A percentile compares a stretch with the other conserved stretches of the same genome.
phyloP scores from a whole-genome alignment of 2,329 filamentous ascomycete genomes.

The Pyricularia pennisetigena region DNA sequence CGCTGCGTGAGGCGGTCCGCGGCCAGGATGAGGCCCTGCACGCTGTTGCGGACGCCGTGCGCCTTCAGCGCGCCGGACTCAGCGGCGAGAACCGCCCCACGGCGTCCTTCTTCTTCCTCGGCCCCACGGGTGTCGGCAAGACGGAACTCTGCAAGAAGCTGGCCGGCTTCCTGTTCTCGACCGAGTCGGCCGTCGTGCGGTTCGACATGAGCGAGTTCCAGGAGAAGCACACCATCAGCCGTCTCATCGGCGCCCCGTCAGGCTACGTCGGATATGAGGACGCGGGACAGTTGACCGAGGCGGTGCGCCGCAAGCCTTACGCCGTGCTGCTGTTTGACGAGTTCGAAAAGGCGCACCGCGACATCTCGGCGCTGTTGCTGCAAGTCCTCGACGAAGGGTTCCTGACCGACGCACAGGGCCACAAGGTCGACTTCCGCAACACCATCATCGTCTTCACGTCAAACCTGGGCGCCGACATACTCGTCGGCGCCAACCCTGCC shows the following conservation, averaged over 20 bases:
- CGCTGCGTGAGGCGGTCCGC: conserved; percentile 69
- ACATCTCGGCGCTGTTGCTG: conserved; percentile 83
- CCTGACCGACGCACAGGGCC: conserved; percentile 88
- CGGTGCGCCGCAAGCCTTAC: conserved; percentile 88
- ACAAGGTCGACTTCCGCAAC: conserved; percentile 94
- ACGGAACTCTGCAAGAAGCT: conserved; percentile 97
- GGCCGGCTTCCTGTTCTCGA: conserved; percentile 86
- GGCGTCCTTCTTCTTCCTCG: conserved; percentile 95
- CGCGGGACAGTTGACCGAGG: conserved; percentile 90
- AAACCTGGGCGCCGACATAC: conserved; percentile 85
- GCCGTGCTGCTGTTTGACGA: conserved; percentile 93
- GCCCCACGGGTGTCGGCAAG: conserved; percentile 93
- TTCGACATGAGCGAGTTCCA: conserved; percentile 99
- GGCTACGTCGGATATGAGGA: conserved; percentile 97
- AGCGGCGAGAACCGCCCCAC: conserved; percentile 86
- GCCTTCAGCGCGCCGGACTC: conserved; percentile 85
- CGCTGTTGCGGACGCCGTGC: conserved; percentile 84
- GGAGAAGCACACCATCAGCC: conserved; percentile 91
- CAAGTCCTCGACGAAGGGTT: conserved; percentile 96
- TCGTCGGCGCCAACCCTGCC: conserved; percentile 63
- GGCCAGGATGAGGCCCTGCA: conserved; percentile 91
- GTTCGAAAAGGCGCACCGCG: conserved; percentile 93
- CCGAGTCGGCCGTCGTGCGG: conserved; percentile 78
- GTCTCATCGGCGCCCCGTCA: conserved; percentile 85
- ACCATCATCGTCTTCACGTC: conserved; percentile 95